Evolutionary conservation across 176 grass and related monocot species (phyloP).

Genomic region (Rhynchospora pubera): DNA sequence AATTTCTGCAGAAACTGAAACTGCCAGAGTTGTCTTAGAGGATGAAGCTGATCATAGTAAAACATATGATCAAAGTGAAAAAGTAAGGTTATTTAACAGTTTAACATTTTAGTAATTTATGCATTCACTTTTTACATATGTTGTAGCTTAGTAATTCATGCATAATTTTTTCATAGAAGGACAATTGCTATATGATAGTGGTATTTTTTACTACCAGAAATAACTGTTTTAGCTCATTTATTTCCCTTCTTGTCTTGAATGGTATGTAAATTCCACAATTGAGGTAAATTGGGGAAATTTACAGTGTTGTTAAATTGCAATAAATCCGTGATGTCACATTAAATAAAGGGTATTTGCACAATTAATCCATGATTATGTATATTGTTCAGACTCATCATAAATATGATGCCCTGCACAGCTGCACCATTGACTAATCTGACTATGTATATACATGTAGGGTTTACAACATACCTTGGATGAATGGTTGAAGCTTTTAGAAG

Average conservation of each 20-base stretch:
- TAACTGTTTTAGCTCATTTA: neutral
- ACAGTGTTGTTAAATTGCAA: neutral
- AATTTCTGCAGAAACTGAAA: slow-evolving; percentile 14
- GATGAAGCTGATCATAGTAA: slow-evolving; percentile 31
- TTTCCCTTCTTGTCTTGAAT: neutral
- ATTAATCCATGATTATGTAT: neutral
- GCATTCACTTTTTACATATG: neutral
- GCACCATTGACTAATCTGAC: neutral
- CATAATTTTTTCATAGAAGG: too few species aligned
- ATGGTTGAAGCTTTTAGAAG: slow-evolving; percentile 51
- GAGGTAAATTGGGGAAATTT: neutral
- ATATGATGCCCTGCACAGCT: neutral
- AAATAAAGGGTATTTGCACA: neutral
- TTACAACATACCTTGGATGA: slow-evolving; percentile 33
- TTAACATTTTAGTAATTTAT: slow-evolving; percentile 7
- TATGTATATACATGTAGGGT: slow-evolving; percentile 35
- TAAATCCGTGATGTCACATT: neutral
- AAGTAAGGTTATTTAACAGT: slow-evolving; percentile 31
- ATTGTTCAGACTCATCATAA: neutral
- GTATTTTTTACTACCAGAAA: neutral
- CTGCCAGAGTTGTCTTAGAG: slow-evolving; percentile 30
- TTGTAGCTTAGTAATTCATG: too few species aligned
- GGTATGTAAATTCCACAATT: neutral
- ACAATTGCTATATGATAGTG: too few species aligned
- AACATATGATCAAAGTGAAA: slow-evolving; percentile 31